phyloP scores from a whole-genome alignment of 345 rosid species.

The Populus pruinosa region DNA sequence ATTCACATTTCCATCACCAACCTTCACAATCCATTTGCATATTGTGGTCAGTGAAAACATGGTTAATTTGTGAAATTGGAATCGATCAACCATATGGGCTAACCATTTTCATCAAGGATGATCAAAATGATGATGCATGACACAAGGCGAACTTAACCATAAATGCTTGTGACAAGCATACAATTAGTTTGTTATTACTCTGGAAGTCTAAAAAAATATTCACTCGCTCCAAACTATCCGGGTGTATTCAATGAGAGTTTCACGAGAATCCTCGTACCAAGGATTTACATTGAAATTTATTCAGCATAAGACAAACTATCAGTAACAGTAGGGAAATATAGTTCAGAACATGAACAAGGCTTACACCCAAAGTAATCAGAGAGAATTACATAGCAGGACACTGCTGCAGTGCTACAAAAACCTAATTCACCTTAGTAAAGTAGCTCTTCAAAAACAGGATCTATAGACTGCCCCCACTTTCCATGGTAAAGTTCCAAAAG shows the following conservation, averaged over 20 bases:
- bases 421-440: constrained; percentile 34
- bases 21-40: background rate
- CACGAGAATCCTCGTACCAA: constrained; percentile 13
- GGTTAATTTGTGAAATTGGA: background rate
- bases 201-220: background rate
- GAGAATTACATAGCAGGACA: background rate
- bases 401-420: constrained; percentile 10
- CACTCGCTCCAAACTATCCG: background rate
- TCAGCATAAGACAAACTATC: background rate
- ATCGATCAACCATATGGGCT: no score
- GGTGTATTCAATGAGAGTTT: constrained; percentile 1
- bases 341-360: background rate
- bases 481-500: constrained; percentile 79
- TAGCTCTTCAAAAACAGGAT: constrained; percentile 79
- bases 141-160: background rate
- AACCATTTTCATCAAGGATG: background rate
- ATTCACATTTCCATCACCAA: background rate
- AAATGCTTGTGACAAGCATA: background rate
- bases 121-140: background rate
- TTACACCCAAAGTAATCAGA: constrained; percentile 3
- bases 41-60: background rate
- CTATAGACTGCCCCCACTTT: constrained; percentile 76
- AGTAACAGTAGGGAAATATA: background rate
- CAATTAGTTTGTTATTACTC: background rate
- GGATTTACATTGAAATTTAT: constrained; percentile 22